Conservation (phyloP, 2,329 filamentous ascomycete genomes). For the Ophiosphaerella korrae region DNA sequence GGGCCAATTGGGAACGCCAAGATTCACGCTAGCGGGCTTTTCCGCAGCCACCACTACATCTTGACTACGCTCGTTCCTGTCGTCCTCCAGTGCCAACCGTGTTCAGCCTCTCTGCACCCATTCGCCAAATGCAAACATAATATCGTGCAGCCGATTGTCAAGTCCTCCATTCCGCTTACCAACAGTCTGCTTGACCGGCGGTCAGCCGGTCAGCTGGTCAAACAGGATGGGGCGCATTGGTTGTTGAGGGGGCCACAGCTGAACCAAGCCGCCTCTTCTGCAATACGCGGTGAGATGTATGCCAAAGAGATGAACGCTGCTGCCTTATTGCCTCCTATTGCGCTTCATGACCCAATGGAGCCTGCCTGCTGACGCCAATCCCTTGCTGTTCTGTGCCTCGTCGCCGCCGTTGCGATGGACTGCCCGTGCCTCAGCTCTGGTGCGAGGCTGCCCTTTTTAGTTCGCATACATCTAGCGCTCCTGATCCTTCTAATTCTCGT, state of each 20-base stretch:
- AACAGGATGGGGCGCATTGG: conserved; percentile 8
- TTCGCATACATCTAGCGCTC: neutral
- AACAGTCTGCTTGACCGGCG: conserved; percentile 15
- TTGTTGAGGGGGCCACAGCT: conserved; percentile 7
- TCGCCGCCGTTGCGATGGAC: conserved; percentile 1
- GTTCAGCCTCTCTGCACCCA: neutral
- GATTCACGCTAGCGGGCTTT: neutral
- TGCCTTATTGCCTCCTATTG: conserved; percentile 3
- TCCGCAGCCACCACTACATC: conserved; percentile 2
- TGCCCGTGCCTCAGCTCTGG: conserved; percentile 5
- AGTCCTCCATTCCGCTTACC: conserved; percentile 25
- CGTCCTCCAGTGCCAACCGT: neutral
- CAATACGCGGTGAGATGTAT: conserved; percentile 7
- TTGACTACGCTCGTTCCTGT: neutral
- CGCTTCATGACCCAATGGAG: neutral
- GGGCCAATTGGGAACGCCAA: neutral
- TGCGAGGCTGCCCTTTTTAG: conserved; percentile 2
- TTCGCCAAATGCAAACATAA: neutral
- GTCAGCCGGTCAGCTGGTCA: conserved; percentile 25
- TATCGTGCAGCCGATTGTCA: neutral
- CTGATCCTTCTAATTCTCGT: neutral
- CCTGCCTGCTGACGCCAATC: conserved; percentile 6
- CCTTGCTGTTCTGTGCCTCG: conserved; percentile 4
- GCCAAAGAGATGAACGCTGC: neutral
- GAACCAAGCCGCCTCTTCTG: conserved; percentile 1